phyloP scores from a whole-genome alignment of 371 early-diverging fungal genomes.

The Syncephalastrum racemosum region DNA sequence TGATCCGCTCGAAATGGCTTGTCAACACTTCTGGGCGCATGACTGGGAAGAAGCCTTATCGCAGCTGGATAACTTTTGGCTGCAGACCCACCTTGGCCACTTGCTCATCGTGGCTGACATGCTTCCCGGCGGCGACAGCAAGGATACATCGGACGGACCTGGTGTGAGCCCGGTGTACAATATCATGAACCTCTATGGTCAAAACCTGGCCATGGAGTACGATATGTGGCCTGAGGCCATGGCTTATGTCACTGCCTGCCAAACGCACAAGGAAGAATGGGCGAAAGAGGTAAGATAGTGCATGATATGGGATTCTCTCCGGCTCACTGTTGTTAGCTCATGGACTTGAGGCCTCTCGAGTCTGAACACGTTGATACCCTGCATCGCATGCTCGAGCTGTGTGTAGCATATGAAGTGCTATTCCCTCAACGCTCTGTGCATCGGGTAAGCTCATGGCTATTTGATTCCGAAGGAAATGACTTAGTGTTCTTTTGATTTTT shows the following conservation, averaged over 20 bases:
- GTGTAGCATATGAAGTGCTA: neutral
- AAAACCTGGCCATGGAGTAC: conserved; percentile 13
- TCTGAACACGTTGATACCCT: conserved; percentile 4
- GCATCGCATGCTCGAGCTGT: neutral
- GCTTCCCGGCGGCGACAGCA: conserved; percentile 5
- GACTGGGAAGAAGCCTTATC: conserved; percentile 19
- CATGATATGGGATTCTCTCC: neutral
- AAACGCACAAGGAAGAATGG: conserved; percentile 30
- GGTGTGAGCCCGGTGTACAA: conserved; percentile 32
- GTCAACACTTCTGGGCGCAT: conserved; percentile 7
- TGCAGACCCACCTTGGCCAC: conserved; percentile 22
- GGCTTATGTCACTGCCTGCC: conserved; percentile 22
- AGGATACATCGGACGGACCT: conserved; percentile 6
- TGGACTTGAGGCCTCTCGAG: neutral
- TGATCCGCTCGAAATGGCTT: conserved; percentile 7
- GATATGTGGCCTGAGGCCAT: conserved; percentile 38
- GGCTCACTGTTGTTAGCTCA: too few relatives aligned
- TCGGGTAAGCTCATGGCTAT: too few relatives aligned
- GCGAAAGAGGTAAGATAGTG: conserved; percentile 14
- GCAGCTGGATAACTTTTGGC: conserved; percentile 13
- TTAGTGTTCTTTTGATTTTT: too few relatives aligned
- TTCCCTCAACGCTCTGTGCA: neutral
- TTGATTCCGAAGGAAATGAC: too few relatives aligned
- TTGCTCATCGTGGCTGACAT: conserved; percentile 14
- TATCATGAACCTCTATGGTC: conserved; percentile 25